These are phyloP conservation scores for Penstemon barbatus DNA, from an alignment of 257 asterid species.

Conservation along the genomic window DNA sequence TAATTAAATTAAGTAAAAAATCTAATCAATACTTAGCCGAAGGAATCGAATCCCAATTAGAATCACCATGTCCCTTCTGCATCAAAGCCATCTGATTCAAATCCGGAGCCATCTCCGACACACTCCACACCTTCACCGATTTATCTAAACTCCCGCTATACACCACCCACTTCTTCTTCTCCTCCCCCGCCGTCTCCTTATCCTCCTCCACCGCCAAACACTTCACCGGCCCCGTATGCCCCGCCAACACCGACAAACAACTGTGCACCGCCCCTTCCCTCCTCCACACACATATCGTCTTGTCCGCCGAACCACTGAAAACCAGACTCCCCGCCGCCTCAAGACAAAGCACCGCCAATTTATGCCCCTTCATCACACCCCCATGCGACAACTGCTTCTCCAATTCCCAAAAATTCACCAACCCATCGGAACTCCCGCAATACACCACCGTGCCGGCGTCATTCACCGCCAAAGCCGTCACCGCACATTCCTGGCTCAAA, in stretches of 20 bases:
- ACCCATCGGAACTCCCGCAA: constrained; percentile 71
- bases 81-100: constrained; percentile 28
- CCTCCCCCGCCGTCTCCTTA: constrained; percentile 32
- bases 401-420: constrained; percentile 73
- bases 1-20: neutral
- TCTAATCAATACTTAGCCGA: constrained; percentile 34
- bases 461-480: constrained; percentile 64
- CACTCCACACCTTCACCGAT: constrained; percentile 65
- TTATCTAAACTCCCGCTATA: constrained; percentile 70
- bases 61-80: constrained; percentile 25
- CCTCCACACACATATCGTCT: constrained; percentile 76
- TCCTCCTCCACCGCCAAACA: constrained; percentile 67
- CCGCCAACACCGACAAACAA: constrained; percentile 66
- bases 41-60: constrained; percentile 33
- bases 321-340: constrained; percentile 56
- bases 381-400: constrained; percentile 60
- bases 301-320: constrained; percentile 79
- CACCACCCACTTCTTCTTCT: constrained; percentile 42
- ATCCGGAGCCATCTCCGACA: constrained; percentile 49
- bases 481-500: constrained; percentile 65
- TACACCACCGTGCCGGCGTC: constrained; percentile 50
- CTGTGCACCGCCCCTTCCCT: constrained; percentile 56
- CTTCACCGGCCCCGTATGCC: constrained; percentile 87
- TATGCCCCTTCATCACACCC: constrained; percentile 73
- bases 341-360: constrained; percentile 74